Evolutionary conservation across 148 eudicot species (phyloP), one percentile per base, ranked within the genome.

Genomic region (Camellia sinensis): DNA sequence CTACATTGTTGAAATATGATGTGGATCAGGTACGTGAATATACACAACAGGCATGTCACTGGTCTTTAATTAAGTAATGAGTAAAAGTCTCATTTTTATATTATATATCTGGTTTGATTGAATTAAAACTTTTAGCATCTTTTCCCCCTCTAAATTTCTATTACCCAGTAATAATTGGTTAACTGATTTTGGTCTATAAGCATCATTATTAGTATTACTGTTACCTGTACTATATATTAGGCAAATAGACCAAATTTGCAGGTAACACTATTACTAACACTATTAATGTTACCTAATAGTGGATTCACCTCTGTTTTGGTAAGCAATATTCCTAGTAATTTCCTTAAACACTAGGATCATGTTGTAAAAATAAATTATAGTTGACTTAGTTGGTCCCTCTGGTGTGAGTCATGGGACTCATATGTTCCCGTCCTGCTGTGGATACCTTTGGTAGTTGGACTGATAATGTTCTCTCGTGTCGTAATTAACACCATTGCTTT

Each of bases 11-110:
- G 77, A 87, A 88, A 87, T 81, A 76, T 82, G 91, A 89, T 75
- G 85, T 85, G 64, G 90, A 93, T 81, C 83, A 94, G 98, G 99
- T 96, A 92, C 68, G 70, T 46, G 46, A 29, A 19, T 62, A 62
- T 46, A 46, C 22, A 43, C 13, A 65, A 13, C 22, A 21, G 13
- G 73, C 78, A 76, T 29, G 54, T 75, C 46, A 22, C 68, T 44
- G 43, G 48, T 29, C 29, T 29, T 29, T 0, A 29, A 29, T 29
- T 29, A 29, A 29, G 29, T 29, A 29, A 29, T 29, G 29, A 29
- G 29, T 29, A 29, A 29, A 29, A 29, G 29, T 29, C 29, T 29
- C 29, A 29, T 29, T 29, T 29, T 29, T 29, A 29, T 29, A 29
- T 29, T 29, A 29, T 29, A 29, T 29, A 29, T 29, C 29, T 29